Conservation (phyloP, 257 asterid species). For the Jacaranda mimosifolia region DNA sequence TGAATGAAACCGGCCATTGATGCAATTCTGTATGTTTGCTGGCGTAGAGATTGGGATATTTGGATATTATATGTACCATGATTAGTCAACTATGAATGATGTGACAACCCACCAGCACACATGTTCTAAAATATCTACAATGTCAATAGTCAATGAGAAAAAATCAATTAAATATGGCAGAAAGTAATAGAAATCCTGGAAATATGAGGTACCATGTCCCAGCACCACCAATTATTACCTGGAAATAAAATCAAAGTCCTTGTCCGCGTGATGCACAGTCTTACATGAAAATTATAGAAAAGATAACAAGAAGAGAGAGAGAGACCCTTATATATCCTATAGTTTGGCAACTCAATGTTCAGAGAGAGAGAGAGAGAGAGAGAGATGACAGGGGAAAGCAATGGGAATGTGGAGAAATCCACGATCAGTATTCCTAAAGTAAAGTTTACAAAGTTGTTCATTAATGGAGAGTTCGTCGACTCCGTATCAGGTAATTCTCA, state of each 20-base stretch:
- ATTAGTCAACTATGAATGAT: too few species aligned
- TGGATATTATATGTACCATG: too few species aligned
- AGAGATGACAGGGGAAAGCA: conserved; percentile 40
- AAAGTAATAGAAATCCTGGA: background rate
- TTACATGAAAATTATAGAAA: background rate
- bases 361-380: conserved; percentile 9
- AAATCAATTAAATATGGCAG: background rate
- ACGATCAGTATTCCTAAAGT: conserved; percentile 38
- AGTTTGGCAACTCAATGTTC: background rate
- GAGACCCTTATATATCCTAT: background rate
- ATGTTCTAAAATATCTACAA: too few species aligned
- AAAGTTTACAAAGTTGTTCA: conserved; percentile 59
- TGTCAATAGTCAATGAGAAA: background rate
- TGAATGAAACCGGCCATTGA: too few species aligned
- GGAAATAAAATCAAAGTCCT: background rate
- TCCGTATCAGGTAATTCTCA: conserved; percentile 61
- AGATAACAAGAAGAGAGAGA: background rate
- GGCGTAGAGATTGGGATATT: too few species aligned
- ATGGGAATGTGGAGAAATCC: conserved; percentile 34
- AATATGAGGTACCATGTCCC: background rate
- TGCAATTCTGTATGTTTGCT: too few species aligned
- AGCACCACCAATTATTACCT: background rate
- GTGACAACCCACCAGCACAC: too few species aligned
- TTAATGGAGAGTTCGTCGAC: conserved; percentile 62
- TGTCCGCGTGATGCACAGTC: background rate